These are phyloP conservation scores for Geranomyces variabilis DNA, from an alignment of 192 early-diverging fungal genomes.

Conservation along the genomic window DNA sequence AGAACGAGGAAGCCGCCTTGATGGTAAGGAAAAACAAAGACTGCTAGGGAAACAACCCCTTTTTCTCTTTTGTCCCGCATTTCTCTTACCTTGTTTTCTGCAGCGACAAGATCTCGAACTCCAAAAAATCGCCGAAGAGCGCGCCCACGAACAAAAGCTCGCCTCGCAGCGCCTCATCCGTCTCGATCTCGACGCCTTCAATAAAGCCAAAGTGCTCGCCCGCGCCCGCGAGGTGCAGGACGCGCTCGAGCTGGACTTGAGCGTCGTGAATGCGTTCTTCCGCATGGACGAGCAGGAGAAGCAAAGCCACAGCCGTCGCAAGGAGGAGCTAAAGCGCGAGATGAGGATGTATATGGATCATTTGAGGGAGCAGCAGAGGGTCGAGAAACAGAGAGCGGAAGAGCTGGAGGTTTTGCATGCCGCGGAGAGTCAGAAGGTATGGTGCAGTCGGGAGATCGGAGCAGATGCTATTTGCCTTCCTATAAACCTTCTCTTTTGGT, in stretches of 20 bases:
- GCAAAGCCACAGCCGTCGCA: slow-evolving; percentile 31
- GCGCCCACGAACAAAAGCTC: slow-evolving; percentile 40
- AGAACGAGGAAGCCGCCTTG: slow-evolving; percentile 52
- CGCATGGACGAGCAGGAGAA: slow-evolving; percentile 45
- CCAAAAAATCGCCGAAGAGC: slow-evolving; percentile 50
- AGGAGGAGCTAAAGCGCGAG: slow-evolving; percentile 47
- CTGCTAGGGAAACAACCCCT: background rate
- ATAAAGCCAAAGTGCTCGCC: slow-evolving; percentile 40
- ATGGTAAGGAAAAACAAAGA: slow-evolving; percentile 40
- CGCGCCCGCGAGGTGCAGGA: slow-evolving; percentile 45
- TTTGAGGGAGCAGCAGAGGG: slow-evolving; percentile 37
- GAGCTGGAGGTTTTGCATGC: slow-evolving; percentile 50
- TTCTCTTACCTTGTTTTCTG: background rate
- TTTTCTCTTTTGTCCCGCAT: background rate
- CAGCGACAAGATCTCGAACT: slow-evolving; percentile 53
- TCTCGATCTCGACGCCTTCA: slow-evolving; percentile 55
- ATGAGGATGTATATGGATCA: slow-evolving; percentile 54
- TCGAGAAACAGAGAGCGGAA: slow-evolving; percentile 42
- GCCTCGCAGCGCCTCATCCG: slow-evolving; percentile 46
- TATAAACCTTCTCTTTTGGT: too few relatives aligned
- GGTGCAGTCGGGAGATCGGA: background rate
- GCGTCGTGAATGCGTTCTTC: slow-evolving; percentile 50
- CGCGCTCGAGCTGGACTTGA: slow-evolving; percentile 48
- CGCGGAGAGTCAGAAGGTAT: slow-evolving; percentile 51
- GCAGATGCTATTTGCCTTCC: background rate